phyloP scores from a whole-genome alignment of 495 filamentous ascomycete species.

The Podospora comata region DNA sequence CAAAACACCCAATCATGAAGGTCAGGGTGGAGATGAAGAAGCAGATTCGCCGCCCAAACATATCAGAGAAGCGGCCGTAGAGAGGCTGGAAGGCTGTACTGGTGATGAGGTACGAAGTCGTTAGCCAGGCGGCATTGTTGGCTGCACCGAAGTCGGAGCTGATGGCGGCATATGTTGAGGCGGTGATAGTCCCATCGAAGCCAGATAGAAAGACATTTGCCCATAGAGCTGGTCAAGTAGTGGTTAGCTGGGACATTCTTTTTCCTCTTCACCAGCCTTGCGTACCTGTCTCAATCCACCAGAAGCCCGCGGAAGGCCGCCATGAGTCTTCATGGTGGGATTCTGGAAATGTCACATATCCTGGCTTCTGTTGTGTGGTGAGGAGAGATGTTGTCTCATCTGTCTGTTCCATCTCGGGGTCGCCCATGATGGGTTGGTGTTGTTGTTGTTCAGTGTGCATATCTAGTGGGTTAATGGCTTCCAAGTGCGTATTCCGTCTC shows the following conservation, averaged over 20 bases:
- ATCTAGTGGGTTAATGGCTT: background rate
- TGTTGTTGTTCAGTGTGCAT: background rate
- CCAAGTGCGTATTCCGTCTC: background rate
- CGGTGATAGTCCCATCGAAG: constrained; percentile 65
- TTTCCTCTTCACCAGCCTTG: background rate
- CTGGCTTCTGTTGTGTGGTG: constrained; percentile 19
- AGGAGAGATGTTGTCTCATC: constrained; percentile 28
- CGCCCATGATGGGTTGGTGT: background rate
- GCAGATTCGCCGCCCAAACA: constrained; percentile 53
- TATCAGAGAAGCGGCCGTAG: constrained; percentile 48
- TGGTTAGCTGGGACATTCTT: background rate
- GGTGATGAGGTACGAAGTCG: constrained; percentile 70
- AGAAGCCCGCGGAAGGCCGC: constrained; percentile 33
- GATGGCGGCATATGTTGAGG: constrained; percentile 63
- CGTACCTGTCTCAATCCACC: constrained; percentile 41
- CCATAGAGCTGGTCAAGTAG: constrained; percentile 48
- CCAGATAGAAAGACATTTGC: constrained; percentile 63
- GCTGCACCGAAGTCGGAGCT: constrained; percentile 53
- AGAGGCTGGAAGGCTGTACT: constrained; percentile 62
- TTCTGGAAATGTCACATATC: constrained; percentile 26
- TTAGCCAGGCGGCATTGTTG: constrained; percentile 61
- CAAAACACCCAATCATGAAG: constrained; percentile 47
- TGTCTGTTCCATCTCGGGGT: constrained; percentile 19
- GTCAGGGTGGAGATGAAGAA: constrained; percentile 50
- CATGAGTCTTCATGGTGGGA: constrained; percentile 22